Evolutionary conservation across 208 protist genomes (phyloP).

Genomic region (Polymyxa betae): DNA sequence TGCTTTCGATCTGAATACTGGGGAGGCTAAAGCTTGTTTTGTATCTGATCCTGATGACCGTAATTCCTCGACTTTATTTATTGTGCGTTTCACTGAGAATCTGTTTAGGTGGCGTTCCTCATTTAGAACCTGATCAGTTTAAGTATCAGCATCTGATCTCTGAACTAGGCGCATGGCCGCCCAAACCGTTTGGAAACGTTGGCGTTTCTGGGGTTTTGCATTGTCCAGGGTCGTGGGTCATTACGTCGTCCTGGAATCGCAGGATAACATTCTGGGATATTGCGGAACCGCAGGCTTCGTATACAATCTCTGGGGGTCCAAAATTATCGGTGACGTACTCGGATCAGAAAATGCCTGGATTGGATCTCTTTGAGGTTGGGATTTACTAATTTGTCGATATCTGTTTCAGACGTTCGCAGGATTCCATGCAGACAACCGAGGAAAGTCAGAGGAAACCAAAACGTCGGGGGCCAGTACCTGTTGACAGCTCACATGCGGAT

Average conservation of each 20-base stretch:
- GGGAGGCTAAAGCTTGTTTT: not conserved
- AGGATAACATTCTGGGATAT: constrained; percentile 43
- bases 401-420: no score
- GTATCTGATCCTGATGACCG: not conserved
- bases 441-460: not conserved
- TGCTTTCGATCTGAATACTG: constrained; percentile 40
- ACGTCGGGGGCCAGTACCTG: not conserved
- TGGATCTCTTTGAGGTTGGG: constrained; percentile 6
- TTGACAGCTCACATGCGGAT: not conserved
- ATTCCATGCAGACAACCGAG: constrained; percentile 8
- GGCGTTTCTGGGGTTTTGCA: not conserved
- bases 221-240: constrained; percentile 38
- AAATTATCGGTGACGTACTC: not conserved
- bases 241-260: constrained; percentile 35
- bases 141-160: not conserved
- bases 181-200: not conserved
- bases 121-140: not conserved
- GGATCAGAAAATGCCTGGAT: not conserved
- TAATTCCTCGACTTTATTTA: not conserved
- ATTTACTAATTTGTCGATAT: not conserved
- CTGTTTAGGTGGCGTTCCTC: not conserved
- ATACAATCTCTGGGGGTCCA: not conserved
- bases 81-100: not conserved
- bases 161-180: not conserved
- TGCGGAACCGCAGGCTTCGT: constrained; percentile 27